Evolutionary conservation across 169 alveolate species (phyloP).

Genomic region (Plasmodium vivax): DNA sequence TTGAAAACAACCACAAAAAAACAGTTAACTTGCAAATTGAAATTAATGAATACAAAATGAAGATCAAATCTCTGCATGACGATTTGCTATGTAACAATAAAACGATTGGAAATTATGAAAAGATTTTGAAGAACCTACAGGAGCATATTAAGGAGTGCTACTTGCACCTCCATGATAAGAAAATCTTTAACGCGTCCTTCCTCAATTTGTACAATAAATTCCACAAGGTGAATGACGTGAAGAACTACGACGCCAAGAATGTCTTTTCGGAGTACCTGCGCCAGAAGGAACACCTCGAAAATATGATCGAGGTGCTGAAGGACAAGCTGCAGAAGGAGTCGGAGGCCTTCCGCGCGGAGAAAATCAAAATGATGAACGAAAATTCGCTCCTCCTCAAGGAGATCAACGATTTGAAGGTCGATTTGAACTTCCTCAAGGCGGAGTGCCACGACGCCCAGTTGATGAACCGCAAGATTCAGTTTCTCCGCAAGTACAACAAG

Average conservation of each 20-base stretch:
- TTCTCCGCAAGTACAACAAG: constrained; percentile 27
- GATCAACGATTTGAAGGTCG: constrained; percentile 70
- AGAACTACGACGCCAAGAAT: constrained; percentile 69
- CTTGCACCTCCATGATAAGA: constrained; percentile 70
- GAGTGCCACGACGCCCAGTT: constrained; percentile 58
- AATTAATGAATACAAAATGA: constrained; percentile 72
- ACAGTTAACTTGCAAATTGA: constrained; percentile 64
- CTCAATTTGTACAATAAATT: constrained; percentile 57
- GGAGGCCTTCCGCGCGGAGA: constrained; percentile 67
- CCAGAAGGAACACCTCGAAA: constrained; percentile 64
- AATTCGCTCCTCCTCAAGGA: constrained; percentile 60
- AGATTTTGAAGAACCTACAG: constrained; percentile 59
- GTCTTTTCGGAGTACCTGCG: constrained; percentile 65
- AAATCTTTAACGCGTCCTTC: constrained; percentile 67
- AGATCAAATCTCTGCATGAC: constrained; percentile 63
- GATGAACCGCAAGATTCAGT: constrained; percentile 11
- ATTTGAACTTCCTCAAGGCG: constrained; percentile 55
- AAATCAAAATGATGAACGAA: constrained; percentile 73
- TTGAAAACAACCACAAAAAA: constrained; percentile 72
- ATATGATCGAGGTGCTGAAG: constrained; percentile 64
- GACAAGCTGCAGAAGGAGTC: constrained; percentile 65
- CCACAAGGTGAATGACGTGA: constrained; percentile 63
- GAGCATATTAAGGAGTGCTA: constrained; percentile 72
- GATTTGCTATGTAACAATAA: constrained; percentile 61
- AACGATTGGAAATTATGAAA: constrained; percentile 63